These are phyloP conservation scores for bread wheat (Triticum aestivum) DNA, from an alignment of 176 grass and related monocot species.

Conservation along the genomic window DNA sequence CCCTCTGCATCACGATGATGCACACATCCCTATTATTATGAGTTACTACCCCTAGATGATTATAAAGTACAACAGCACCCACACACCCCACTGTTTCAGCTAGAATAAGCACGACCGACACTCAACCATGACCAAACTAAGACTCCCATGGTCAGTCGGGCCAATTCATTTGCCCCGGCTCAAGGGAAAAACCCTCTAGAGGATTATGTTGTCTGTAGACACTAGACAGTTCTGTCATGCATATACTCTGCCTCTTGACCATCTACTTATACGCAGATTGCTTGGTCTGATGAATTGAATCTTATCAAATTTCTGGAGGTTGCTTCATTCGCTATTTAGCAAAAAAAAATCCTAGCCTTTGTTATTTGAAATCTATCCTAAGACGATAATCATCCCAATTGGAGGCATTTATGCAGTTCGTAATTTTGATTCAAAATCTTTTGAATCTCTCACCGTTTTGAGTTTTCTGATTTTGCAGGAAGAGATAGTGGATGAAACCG, in stretches of 20 bases:
- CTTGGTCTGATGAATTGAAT: not conserved
- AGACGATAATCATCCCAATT: not conserved
- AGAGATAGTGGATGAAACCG: constrained; percentile 98
- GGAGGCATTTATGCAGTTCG: constrained; percentile 12
- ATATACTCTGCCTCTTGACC: not conserved
- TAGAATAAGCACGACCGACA: not conserved
- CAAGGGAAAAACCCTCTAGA: not conserved
- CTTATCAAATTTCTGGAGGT: not conserved
- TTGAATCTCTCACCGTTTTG: not conserved
- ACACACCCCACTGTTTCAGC: not conserved
- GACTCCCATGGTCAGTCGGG: not conserved
- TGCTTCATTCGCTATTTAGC: not conserved
- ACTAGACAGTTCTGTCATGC: not conserved
- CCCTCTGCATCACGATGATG: not conserved
- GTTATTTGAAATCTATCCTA: not conserved
- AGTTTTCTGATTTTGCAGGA: constrained; percentile 56
- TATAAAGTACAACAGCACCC: not conserved
- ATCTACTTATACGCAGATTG: constrained; percentile 10
- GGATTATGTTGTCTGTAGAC: not conserved
- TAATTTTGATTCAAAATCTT: constrained; percentile 14
- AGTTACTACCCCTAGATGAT: not conserved
- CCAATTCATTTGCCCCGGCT: no score
- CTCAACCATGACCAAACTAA: not conserved
- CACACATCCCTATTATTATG: not conserved
- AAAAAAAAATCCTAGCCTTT: not conserved